Evolutionary conservation across 192 early-diverging fungal species (phyloP).

Genomic region (Mortierella hygrophila): DNA sequence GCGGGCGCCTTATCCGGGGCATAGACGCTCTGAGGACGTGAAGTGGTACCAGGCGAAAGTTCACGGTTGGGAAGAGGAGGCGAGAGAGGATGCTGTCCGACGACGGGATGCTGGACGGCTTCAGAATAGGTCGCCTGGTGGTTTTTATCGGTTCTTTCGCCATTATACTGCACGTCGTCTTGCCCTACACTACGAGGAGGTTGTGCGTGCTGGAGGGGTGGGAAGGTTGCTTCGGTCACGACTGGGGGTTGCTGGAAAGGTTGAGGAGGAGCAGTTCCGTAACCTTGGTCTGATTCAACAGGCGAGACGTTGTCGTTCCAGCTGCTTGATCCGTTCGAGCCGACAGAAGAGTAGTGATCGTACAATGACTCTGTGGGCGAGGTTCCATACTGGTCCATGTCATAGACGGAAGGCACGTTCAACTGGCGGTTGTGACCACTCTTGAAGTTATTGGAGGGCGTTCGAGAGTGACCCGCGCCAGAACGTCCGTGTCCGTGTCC

Average conservation of each 20-base stretch:
- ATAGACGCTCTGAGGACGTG: conserved; percentile 14
- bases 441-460: conserved; percentile 9
- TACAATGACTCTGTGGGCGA: conserved; percentile 37
- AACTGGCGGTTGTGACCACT: conserved; percentile 37
- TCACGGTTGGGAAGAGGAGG: conserved; percentile 16
- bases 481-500: not conserved
- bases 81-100: conserved; percentile 25
- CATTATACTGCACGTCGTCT: not conserved
- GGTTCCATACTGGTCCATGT: conserved; percentile 49
- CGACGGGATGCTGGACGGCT: conserved; percentile 21
- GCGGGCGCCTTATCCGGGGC: not conserved
- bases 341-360: conserved; percentile 49
- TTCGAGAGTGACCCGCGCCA: conserved; percentile 15
- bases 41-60: not conserved
- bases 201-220: conserved; percentile 21
- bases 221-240: conserved; percentile 44
- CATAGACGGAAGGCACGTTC: conserved; percentile 26
- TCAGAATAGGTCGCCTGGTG: conserved; percentile 38
- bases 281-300: conserved; percentile 51
- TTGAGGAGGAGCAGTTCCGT: conserved; percentile 41
- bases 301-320: conserved; percentile 34
- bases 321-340: conserved; percentile 27
- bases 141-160: not conserved
- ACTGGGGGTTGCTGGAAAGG: conserved; percentile 36
- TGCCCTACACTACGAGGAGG: not conserved